phyloP scores from a whole-genome alignment of 495 filamentous ascomycete species.

The Penicillium arizonense region DNA sequence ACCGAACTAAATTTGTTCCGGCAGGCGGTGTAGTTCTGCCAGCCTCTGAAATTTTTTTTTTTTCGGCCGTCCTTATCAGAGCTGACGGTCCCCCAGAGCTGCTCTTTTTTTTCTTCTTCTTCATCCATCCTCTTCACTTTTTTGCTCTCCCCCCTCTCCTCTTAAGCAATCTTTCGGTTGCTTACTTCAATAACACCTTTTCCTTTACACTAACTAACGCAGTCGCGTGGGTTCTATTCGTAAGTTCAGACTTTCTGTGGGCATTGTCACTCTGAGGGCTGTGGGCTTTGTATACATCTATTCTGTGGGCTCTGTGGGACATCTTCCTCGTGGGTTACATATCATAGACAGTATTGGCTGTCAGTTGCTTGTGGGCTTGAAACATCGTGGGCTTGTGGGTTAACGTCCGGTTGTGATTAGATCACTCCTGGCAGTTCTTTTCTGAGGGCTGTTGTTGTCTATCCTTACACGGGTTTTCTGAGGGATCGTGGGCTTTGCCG shows the following conservation, averaged over 20 bases:
- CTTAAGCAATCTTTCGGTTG: conserved; percentile 18
- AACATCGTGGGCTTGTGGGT: conserved; percentile 48
- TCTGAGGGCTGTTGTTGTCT: conserved; percentile 31
- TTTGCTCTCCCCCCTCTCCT: conserved; percentile 11
- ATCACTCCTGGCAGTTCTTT: conserved; percentile 31
- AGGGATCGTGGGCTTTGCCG: conserved; percentile 45
- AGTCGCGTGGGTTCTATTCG: conserved; percentile 40
- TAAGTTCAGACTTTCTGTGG: conserved; percentile 48
- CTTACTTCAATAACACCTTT: conserved; percentile 13
- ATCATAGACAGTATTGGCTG: conserved; percentile 45
- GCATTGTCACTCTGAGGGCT: conserved; percentile 49
- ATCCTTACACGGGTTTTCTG: conserved; percentile 38
- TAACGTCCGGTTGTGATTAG: conserved; percentile 36
- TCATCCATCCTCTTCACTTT: conserved; percentile 12
- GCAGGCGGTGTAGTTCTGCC: conserved; percentile 36
- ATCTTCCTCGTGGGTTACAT: conserved; percentile 43
- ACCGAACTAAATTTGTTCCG: conserved; percentile 3
- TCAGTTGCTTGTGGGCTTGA: conserved; percentile 48
- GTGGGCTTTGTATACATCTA: conserved; percentile 45
- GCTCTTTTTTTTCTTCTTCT: conserved; percentile 24
- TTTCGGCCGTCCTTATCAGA: conserved; percentile 31
- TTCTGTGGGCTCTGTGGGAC: conserved; percentile 45
- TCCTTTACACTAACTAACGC: conserved; percentile 32
- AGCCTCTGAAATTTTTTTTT: conserved; percentile 36
- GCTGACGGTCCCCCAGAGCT: conserved; percentile 21